Evolutionary conservation across 2,329 filamentous ascomycete species (phyloP).

Genomic region (Sordariomycetes sp.): DNA sequence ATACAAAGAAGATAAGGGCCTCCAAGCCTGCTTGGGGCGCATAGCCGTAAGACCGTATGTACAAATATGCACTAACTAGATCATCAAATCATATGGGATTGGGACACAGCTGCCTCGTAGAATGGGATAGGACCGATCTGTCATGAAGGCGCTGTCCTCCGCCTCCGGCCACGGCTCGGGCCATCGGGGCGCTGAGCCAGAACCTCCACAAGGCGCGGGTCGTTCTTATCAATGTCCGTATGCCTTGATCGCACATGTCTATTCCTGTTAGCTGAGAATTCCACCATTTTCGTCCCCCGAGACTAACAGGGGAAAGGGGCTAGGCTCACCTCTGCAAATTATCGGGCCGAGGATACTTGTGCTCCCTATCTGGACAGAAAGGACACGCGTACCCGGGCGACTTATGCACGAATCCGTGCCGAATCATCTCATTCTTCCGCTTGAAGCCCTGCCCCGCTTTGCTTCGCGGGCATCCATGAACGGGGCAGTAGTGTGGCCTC

Average conservation of each 20-base stretch:
- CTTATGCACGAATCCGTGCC: conserved; percentile 79
- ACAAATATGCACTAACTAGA: neutral
- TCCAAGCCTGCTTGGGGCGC: too few relatives aligned
- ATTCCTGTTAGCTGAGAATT: neutral
- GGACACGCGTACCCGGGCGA: conserved; percentile 94
- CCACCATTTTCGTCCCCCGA: neutral
- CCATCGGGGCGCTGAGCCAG: conserved; percentile 79
- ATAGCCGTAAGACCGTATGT: too few relatives aligned
- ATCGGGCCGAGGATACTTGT: conserved; percentile 89
- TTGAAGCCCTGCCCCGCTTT: conserved; percentile 60
- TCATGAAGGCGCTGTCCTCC: conserved; percentile 41
- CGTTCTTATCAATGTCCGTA: conserved; percentile 79
- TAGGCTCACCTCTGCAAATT: conserved; percentile 75
- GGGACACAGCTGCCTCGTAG: neutral
- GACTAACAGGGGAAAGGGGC: neutral
- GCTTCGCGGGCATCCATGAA: conserved; percentile 50
- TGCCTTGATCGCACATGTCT: conserved; percentile 94
- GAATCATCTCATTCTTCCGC: conserved; percentile 63
- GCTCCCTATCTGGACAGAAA: conserved; percentile 87
- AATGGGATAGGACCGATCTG: neutral
- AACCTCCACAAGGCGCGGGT: conserved; percentile 69
- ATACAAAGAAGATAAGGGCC: conserved; percentile 5
- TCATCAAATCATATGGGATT: neutral
- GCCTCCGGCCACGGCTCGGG: conserved; percentile 66
- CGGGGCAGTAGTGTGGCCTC: conserved; percentile 55